Percentiles rank a stretch among this genome's conserved stretches.
Evolutionary conservation across 2,329 filamentous ascomycete genomes (phyloP).

Genomic region (Scopulariopsis brevicaulis): DNA sequence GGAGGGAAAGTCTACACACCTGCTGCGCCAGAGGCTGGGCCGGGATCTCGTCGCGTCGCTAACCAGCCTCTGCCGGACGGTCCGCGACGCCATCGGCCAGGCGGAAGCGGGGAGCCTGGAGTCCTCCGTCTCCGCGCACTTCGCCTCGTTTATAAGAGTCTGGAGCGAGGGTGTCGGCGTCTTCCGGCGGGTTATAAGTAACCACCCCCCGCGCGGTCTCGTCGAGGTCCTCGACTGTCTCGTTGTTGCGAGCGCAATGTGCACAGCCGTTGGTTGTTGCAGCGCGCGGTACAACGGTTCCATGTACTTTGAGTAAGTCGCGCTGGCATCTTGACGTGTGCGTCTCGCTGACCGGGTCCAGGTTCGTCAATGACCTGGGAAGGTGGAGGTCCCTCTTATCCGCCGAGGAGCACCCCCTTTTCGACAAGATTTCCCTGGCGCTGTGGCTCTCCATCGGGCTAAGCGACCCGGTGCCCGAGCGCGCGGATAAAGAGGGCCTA

Average conservation of each 20-base stretch:
- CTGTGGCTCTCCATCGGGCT: conserved; percentile 11
- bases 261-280: conserved; percentile 1
- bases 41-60: conserved; percentile 6
- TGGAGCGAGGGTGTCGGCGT: conserved; percentile 8
- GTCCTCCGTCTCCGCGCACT: not conserved
- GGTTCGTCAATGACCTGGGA: conserved; percentile 14
- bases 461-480: not conserved
- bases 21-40: conserved; percentile 6
- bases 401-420: conserved; percentile 9
- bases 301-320: conserved; percentile 7
- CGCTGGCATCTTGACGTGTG: not conserved
- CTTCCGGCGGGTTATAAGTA: conserved; percentile 9
- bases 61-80: conserved; percentile 4
- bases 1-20: not conserved
- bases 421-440: conserved; percentile 12
- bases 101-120: not conserved
- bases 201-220: conserved; percentile 7
- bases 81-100: not conserved
- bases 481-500: conserved; percentile 5
- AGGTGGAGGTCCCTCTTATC: conserved; percentile 14
- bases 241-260: conserved; percentile 8
- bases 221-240: conserved; percentile 8
- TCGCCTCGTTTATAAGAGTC: conserved; percentile 1
- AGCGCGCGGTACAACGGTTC: conserved; percentile 1
- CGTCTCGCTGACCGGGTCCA: conserved; percentile 2